phyloP scores from a whole-genome alignment of 345 rosid species.

The Streptanthus diversifolius region DNA sequence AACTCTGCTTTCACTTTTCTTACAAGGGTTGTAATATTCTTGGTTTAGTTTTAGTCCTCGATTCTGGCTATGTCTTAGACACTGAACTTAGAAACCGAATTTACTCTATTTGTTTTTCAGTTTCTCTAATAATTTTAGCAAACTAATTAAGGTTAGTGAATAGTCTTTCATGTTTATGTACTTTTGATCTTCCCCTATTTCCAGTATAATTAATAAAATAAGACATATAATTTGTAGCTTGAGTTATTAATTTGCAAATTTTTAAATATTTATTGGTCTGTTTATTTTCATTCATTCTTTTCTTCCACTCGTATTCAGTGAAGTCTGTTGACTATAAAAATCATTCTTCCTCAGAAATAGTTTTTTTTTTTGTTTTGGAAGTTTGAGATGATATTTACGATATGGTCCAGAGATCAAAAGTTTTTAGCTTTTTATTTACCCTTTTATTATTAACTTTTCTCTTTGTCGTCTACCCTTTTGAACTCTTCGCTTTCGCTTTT shows the following conservation, averaged over 20 bases:
- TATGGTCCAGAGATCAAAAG: neutral
- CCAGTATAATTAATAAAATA: neutral
- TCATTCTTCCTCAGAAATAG: neutral
- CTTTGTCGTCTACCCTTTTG: too few relatives aligned
- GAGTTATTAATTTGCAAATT: neutral
- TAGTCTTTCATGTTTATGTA: constrained; percentile 16
- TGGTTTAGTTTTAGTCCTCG: neutral
- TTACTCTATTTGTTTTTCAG: neutral
- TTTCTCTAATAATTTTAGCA: neutral
- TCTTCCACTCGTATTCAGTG: neutral
- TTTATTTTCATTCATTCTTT: neutral
- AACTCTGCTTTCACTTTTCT: constrained; percentile 19
- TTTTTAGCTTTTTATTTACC: neutral
- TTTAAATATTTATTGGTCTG: neutral
- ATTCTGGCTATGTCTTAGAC: neutral
- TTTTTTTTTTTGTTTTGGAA: neutral
- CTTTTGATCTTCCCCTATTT: neutral
- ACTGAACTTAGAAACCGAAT: neutral
- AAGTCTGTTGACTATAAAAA: neutral
- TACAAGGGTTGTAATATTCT: neutral
- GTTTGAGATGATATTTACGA: neutral
- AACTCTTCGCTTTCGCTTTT: neutral
- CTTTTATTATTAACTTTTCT: neutral
- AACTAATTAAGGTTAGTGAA: constrained; percentile 11
- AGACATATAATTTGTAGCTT: neutral